Conservation (phyloP, 1,284 basidiomycete species). For the Naganishia albida region DNA sequence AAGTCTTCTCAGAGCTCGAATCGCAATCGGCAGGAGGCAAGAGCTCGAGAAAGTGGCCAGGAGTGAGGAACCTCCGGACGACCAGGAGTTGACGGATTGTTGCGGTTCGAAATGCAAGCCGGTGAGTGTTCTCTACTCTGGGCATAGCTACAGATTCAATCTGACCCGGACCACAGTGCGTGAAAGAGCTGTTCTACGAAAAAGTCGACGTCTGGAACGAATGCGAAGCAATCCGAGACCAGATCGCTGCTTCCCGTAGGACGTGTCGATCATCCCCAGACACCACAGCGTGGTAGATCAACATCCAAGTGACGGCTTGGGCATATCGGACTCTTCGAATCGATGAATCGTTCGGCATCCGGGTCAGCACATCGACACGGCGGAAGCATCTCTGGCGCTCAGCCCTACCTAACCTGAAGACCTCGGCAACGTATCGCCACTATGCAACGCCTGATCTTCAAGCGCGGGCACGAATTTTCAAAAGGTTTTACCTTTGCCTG, state of each 20-base stretch:
- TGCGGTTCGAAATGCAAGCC: conserved; percentile 26
- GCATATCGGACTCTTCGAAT: no score
- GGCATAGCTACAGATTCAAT: not conserved
- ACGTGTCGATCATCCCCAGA: not conserved
- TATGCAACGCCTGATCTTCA: no score
- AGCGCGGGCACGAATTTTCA: no score
- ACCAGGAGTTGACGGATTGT: conserved; percentile 25
- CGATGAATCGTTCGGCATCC: no score
- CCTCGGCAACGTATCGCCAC: no score
- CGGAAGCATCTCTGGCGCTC: no score
- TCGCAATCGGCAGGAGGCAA: conserved; percentile 27
- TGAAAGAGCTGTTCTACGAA: conserved; percentile 26
- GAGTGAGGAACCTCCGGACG: conserved; percentile 18
- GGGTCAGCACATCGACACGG: no score
- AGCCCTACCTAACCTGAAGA: no score
- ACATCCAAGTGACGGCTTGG: no score
- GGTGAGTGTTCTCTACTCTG: not conserved
- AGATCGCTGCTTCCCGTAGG: not conserved
- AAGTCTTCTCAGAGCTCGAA: conserved; percentile 9
- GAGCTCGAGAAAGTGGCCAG: conserved; percentile 19
- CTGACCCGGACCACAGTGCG: not conserved
- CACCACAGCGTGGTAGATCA: not conserved
- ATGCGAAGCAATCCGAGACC: conserved; percentile 24
- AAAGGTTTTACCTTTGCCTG: no score
- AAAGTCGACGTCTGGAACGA: conserved; percentile 26